Evolutionary conservation across 768 basidiomycete species (phyloP).

Genomic region (Lactarius tabidus): DNA sequence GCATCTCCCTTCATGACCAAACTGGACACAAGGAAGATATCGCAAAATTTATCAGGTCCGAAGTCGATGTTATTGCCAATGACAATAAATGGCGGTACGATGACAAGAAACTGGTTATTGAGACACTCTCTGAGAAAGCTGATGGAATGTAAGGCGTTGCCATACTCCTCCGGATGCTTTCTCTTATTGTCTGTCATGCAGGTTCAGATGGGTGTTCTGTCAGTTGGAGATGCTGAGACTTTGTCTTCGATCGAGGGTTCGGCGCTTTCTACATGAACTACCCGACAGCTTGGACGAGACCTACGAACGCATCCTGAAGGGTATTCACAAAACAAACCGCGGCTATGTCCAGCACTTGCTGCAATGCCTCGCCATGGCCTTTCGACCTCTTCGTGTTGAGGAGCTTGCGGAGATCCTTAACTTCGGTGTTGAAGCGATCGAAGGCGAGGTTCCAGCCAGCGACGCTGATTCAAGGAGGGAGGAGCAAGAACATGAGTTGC

Average conservation of each 20-base stretch:
- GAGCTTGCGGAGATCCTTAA: not conserved
- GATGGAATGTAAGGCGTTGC: not conserved
- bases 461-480: not conserved
- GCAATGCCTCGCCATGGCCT: not conserved
- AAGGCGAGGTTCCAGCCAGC: not conserved
- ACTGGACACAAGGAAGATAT: not conserved
- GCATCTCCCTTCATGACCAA: not conserved
- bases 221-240: not conserved
- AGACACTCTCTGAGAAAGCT: not conserved
- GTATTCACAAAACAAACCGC: not conserved
- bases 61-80: not conserved
- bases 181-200: not conserved
- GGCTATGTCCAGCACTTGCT: not conserved
- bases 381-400: not conserved
- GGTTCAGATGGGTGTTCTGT: not conserved
- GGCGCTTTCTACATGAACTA: not conserved
- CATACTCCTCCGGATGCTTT: not conserved
- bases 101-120: not conserved
- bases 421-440: not conserved
- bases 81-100: not conserved
- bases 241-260: not conserved
- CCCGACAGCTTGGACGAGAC: not conserved
- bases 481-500: not conserved
- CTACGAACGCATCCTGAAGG: not conserved
- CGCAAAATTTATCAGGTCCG: not conserved